Percentiles rank a stretch among this genome's conserved stretches.
Conservation (phyloP, 1,284 basidiomycete genomes). For the Uromyces viciae-fabae region DNA sequence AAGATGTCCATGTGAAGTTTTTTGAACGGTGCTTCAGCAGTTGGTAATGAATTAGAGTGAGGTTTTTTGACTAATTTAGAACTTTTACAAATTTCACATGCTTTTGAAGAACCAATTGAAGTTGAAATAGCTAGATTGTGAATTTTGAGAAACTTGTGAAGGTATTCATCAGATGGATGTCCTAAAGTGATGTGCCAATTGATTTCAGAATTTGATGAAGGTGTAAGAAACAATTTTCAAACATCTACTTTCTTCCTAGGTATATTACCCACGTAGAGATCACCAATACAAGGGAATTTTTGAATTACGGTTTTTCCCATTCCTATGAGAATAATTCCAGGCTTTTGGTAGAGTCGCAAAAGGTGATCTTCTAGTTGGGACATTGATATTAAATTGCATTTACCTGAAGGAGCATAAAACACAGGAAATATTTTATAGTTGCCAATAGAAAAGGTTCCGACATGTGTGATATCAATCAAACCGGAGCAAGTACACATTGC, state of each 20-base stretch:
- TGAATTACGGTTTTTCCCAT: background rate
- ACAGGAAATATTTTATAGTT: background rate
- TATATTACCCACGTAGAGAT: background rate
- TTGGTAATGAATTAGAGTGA: background rate
- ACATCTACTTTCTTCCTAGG: background rate
- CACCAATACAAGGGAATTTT: background rate
- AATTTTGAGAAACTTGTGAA: background rate
- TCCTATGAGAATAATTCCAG: background rate
- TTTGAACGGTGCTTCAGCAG: background rate
- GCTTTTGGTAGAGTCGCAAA: background rate
- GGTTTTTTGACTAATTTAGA: background rate
- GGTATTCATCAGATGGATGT: conserved; percentile 1
- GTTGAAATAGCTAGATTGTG: background rate
- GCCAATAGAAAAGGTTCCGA: background rate
- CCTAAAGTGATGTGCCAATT: background rate
- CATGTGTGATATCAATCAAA: background rate
- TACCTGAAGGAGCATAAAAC: background rate
- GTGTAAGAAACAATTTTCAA: background rate
- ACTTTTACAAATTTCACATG: background rate
- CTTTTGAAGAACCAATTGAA: background rate
- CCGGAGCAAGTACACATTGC: background rate
- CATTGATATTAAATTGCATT: background rate
- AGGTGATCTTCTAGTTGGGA: background rate
- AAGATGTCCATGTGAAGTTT: background rate
- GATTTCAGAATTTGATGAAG: background rate